Evolutionary conservation across 1,139 yeast species (phyloP).

Genomic region (Blastobotrys aristatus): DNA sequence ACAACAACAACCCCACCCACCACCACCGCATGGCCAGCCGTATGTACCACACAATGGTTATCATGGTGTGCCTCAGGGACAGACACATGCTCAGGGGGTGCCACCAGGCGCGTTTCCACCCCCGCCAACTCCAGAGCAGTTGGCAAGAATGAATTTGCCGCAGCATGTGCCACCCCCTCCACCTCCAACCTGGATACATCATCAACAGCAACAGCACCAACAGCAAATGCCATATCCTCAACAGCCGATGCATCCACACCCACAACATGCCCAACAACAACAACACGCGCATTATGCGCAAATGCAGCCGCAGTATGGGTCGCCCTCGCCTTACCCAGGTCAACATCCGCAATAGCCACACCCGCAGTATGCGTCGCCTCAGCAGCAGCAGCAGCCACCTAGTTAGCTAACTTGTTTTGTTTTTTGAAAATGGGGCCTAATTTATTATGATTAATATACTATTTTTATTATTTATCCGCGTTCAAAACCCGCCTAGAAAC

Average conservation of each 20-base stretch:
- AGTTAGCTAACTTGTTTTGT: too few relatives aligned
- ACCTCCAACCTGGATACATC: not conserved
- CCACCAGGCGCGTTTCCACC: not conserved
- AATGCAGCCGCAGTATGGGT: slow-evolving; percentile 1
- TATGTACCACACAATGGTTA: not conserved
- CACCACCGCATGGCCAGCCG: not conserved
- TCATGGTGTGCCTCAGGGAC: not conserved
- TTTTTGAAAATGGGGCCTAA: too few relatives aligned
- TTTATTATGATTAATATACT: not conserved
- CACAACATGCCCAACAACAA: not conserved
- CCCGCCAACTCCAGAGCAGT: not conserved
- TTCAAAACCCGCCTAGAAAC: slow-evolving; percentile 16
- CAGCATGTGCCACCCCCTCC: not conserved
- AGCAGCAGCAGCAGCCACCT: slow-evolving; percentile 9
- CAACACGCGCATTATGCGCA: not conserved
- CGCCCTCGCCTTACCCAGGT: not conserved
- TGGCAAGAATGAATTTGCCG: not conserved
- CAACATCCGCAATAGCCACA: slow-evolving; percentile 1
- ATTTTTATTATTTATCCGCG: not conserved
- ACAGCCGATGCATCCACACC: not conserved
- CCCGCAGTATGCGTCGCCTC: slow-evolving; percentile 4
- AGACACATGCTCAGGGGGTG: not conserved
- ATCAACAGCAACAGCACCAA: slow-evolving; percentile 5
- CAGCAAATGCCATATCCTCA: slow-evolving; percentile 1
- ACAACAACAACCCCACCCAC: slow-evolving; percentile 2